A percentile compares a stretch with the other conserved stretches of the same genome.
Evolutionary conservation across 495 filamentous ascomycete genomes (phyloP).

Genomic region (Immersiella caudata): DNA sequence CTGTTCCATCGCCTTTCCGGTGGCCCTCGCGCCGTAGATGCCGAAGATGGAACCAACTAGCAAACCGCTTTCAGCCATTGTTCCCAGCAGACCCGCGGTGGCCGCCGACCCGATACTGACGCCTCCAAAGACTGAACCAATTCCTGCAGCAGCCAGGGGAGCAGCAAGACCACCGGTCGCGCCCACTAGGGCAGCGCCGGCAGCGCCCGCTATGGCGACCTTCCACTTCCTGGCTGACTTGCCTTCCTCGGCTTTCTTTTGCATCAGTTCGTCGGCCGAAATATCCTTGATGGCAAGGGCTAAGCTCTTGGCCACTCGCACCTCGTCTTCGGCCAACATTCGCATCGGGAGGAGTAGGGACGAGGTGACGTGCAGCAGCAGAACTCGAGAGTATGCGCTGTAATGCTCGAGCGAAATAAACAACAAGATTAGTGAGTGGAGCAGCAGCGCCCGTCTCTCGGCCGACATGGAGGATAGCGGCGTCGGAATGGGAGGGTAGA

Average conservation of each 20-base stretch:
- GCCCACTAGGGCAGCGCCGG: conserved; percentile 70
- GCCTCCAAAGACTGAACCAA: conserved; percentile 81
- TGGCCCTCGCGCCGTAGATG: conserved; percentile 84
- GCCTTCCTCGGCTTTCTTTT: conserved; percentile 69
- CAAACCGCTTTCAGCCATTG: conserved; percentile 73
- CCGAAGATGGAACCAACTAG: conserved; percentile 85
- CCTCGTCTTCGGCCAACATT: conserved; percentile 70
- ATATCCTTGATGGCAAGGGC: conserved; percentile 73
- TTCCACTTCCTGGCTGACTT: conserved; percentile 73
- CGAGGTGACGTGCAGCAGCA: conserved; percentile 70
- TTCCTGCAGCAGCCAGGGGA: conserved; percentile 77
- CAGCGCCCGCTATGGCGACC: conserved; percentile 60
- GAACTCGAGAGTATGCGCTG: conserved; percentile 70
- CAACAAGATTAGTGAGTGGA: conserved; percentile 69
- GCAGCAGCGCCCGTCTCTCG: conserved; percentile 51
- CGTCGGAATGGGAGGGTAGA: conserved; percentile 51
- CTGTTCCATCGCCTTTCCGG: conserved; percentile 81
- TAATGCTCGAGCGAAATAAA: conserved; percentile 83
- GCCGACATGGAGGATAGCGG: conserved; percentile 43
- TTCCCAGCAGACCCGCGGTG: conserved; percentile 77
- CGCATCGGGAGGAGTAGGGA: conserved; percentile 67
- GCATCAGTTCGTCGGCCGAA: conserved; percentile 64
- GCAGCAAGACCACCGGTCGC: conserved; percentile 78
- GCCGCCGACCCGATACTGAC: conserved; percentile 69
- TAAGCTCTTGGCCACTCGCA: conserved; percentile 71